Base-by-base conservation (phyloP, 768 basidiomycete genomes). In the Calocera cornea region DNA sequence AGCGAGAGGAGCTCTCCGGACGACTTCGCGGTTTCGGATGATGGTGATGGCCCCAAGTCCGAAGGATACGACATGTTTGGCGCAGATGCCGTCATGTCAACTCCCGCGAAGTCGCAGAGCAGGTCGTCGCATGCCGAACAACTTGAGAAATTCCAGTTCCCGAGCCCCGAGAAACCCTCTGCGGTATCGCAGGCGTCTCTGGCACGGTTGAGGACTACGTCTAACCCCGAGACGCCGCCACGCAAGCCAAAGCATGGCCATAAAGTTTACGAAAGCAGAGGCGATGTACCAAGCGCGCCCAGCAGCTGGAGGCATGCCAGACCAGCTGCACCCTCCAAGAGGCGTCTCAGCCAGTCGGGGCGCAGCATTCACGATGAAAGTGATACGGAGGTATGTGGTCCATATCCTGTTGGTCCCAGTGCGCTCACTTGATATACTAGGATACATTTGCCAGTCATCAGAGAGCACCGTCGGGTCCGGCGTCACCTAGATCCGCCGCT, bases 401-500 rank as follows among this genome's bases (percentile, higher is more conserved):
- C 5, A 5, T 19, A 19, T 60, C 54, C 11, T 16, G 16, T 31
- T 60, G 19, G 24, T 33, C 31, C 27, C 10, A 22, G 31, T 27
- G 2, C 5, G 5, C 31, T 10, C 11, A 29, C 54, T 29, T 2
- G 2, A 19, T 17, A 5, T 60, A 7, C 19, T 7, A 60, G 54
- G 54, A 60, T 33, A 60, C 54, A 2, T 60, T 60, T 27, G 54
- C 14, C 11, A 60, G 54, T 33, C 24, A 60, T 33, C 24, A 60
- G 14, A 60, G 54, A 33, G 27, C 54, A 2, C 54, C 54, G 5
- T 60, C 54, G 10, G 31, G 10, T 8, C 54, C 27, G 2, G 54
- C 54, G 16, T 60, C 54, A 29, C 54, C 54, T 10, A 60, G 54
- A 60, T 60, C 54, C 54, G 54, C 54, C 31, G 54, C 54, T 33